Evolutionary conservation across 1,139 yeast species (phyloP), one percentile per base, ranked within the genome.

Genomic region (Arxiozyma telluris): DNA sequence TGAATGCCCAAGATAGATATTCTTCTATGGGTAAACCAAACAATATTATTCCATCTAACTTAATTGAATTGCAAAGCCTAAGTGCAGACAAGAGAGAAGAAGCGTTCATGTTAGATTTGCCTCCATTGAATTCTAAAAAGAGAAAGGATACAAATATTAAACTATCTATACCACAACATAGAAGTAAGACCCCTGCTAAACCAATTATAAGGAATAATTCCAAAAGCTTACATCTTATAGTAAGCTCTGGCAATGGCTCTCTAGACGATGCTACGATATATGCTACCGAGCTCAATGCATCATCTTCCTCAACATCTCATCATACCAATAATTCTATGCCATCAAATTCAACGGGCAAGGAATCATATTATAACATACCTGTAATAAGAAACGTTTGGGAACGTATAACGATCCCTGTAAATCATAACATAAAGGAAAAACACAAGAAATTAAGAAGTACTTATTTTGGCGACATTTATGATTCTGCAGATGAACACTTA

Each of bases 221-320:
- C 39, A 67, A 68, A 59, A 52, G 76, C 60, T 59, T 78, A 39
- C 82, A 82, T 53, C 76, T 78, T 61, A 69, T 84, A 46, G 89
- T 85, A 43, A 85, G 83, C 58, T 79, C 90, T 2, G 80, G 84
- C 65, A 82, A 83, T 27, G 90, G 90, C 0, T 75, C 76, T 53
- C 63, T 82, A 22, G 79, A 77, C 58, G 91, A 85, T 64, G 91
- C 91, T 8, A 84, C 91, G 4, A 80, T 79, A 59, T 84, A 80
- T 67, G 93, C 89, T 1, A 85, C 91, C 1, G 91, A 84, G 65
- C 75, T 85, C 50, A 85, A 85, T 64, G 78, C 88, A 0, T 75
- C 80, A 43, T 44, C 39, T 34, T 34, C 39, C 6, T 34, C n/a
- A 12, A 34, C 42, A 7, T 38, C 17, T 22, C 42, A 46, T 46